Conservation (phyloP, 768 basidiomycete genomes). For the Tulasnella sp. region DNA sequence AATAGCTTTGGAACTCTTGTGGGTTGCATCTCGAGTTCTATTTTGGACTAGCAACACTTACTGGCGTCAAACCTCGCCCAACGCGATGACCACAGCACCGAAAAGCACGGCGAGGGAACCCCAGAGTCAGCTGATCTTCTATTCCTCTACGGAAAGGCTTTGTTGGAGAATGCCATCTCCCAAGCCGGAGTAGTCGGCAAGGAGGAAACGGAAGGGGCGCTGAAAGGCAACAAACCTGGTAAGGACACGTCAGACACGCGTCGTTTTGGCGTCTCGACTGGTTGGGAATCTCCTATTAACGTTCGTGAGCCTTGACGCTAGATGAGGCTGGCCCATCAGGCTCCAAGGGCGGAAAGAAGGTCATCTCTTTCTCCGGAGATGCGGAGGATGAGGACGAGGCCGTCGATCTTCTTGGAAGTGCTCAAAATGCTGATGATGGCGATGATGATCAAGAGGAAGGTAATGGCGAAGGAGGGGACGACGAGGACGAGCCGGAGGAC, state of each 20-base stretch:
- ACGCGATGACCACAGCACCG: constrained; percentile 44
- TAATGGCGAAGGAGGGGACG: constrained; percentile 52
- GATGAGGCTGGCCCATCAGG: constrained; percentile 11
- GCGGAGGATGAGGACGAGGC: constrained; percentile 52
- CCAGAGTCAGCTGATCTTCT: constrained; percentile 82
- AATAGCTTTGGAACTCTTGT: constrained; percentile 76
- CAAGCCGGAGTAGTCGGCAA: constrained; percentile 85
- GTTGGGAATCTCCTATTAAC: constrained; percentile 17
- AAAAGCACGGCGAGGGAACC: constrained; percentile 67
- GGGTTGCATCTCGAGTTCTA: constrained; percentile 37
- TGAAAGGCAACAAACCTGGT: constrained; percentile 31
- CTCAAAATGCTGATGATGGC: constrained; percentile 34
- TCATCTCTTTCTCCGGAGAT: constrained; percentile 61
- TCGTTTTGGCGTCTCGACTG: neutral
- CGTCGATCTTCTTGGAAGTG: constrained; percentile 57
- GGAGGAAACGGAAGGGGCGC: constrained; percentile 56
- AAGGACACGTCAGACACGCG: constrained; percentile 13
- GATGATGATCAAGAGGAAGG: constrained; percentile 40
- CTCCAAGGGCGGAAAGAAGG: constrained; percentile 16
- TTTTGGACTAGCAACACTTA: neutral
- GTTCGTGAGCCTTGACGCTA: neutral
- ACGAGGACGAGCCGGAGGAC: constrained; percentile 80
- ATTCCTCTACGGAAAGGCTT: constrained; percentile 84
- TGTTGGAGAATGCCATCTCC: constrained; percentile 85
- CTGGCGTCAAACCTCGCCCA: neutral